These are phyloP conservation scores for Neoboletus brunneissimus DNA, from an alignment of 768 basidiomycete genomes.

Conservation along the genomic window DNA sequence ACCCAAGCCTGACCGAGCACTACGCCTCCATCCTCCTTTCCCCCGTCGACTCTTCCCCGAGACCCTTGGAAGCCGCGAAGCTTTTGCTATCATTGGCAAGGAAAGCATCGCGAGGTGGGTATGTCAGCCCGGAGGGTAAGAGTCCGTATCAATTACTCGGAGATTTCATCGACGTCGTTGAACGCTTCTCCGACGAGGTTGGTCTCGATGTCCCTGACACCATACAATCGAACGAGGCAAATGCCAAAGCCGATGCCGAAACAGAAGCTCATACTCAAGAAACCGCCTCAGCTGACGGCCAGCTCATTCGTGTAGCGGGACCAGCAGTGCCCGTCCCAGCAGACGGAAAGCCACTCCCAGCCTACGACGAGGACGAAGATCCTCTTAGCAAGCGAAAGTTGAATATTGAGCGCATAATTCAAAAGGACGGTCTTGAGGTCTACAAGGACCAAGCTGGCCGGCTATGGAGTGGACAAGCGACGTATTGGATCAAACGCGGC, in stretches of 20 bases:
- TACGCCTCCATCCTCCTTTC: conserved; percentile 68
- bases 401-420: conserved; percentile 84
- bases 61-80: conserved; percentile 93
- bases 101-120: conserved; percentile 79
- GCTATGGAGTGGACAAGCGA: conserved; percentile 93
- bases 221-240: conserved; percentile 48
- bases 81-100: conserved; percentile 80
- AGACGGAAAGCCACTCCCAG: conserved; percentile 47
- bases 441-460: conserved; percentile 98
- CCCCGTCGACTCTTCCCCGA: conserved; percentile 55
- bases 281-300: conserved; percentile 51
- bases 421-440: conserved; percentile 78
- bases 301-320: conserved; percentile 70
- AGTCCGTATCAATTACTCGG: conserved; percentile 92
- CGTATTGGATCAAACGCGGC: conserved; percentile 96
- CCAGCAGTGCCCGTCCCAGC: conserved; percentile 53
- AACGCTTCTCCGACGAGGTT: conserved; percentile 87
- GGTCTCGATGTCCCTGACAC: conserved; percentile 84
- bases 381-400: conserved; percentile 65
- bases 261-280: conserved; percentile 36
- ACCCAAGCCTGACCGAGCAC: conserved; percentile 77
- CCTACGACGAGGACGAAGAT: conserved; percentile 84
- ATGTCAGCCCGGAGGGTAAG: conserved; percentile 87
- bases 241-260: conserved; percentile 48
- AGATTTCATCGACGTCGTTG: conserved; percentile 90